A percentile compares a stretch with the other conserved stretches of the same genome.
Conservation (phyloP, 192 early-diverging fungal species). For the Mortierella hygrophila region DNA sequence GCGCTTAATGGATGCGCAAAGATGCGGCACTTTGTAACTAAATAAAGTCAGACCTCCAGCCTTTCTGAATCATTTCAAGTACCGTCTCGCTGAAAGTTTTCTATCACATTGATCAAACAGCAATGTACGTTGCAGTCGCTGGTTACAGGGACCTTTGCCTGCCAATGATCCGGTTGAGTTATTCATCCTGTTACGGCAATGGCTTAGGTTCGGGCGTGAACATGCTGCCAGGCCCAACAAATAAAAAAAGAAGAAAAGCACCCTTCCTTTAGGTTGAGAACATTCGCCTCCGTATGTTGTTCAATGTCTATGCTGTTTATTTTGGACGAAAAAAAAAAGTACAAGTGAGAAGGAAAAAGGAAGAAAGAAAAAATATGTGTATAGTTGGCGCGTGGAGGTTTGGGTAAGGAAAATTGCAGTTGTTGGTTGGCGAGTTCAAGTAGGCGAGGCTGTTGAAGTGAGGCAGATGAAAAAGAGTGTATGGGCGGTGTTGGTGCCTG, state of each 20-base stretch:
- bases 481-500: background rate
- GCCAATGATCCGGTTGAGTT: too few relatives aligned
- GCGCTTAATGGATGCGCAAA: too few relatives aligned
- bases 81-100: too few relatives aligned
- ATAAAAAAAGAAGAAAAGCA: too few relatives aligned
- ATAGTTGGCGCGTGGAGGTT: background rate
- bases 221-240: background rate
- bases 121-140: too few relatives aligned
- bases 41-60: too few relatives aligned
- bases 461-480: background rate
- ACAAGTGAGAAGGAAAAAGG: background rate
- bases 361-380: background rate
- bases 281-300: background rate
- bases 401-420: background rate
- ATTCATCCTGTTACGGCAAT: too few relatives aligned
- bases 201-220: too few relatives aligned
- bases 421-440: background rate
- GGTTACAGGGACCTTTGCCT: too few relatives aligned
- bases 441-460: background rate
- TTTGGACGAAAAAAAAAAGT: background rate
- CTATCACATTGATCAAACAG: too few relatives aligned
- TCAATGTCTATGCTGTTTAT: slow-evolving; percentile 1
- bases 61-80: too few relatives aligned
- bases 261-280: background rate
- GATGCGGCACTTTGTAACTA: too few relatives aligned